phyloP scores from a whole-genome alignment of 768 basidiomycete species.

The Tricholoma furcatifolium region DNA sequence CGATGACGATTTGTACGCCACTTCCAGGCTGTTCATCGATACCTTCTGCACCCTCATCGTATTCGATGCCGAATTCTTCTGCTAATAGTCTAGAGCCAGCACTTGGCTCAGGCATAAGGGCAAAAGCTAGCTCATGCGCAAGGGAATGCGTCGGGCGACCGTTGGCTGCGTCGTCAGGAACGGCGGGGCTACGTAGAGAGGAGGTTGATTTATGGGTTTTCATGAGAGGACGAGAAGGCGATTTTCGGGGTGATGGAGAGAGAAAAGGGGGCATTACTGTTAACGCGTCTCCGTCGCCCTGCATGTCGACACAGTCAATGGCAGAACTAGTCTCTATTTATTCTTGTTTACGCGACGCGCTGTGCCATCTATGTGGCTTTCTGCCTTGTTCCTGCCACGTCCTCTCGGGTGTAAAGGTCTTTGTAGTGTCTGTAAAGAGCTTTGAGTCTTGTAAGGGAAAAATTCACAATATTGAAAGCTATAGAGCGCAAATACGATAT shows the following conservation, averaged over 20 bases:
- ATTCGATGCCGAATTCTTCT: conserved; percentile 89
- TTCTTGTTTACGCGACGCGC: conserved; percentile 20
- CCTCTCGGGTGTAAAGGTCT: too few relatives aligned
- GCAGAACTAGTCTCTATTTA: conserved; percentile 14
- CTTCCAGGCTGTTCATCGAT: conserved; percentile 53
- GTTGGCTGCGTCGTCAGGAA: conserved; percentile 43
- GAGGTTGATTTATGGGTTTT: conserved; percentile 46
- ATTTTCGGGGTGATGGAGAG: conserved; percentile 32
- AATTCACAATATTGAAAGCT: too few relatives aligned
- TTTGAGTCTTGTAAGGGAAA: too few relatives aligned
- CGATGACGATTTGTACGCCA: conserved; percentile 29
- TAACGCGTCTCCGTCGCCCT: conserved; percentile 30
- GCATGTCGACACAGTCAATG: conserved; percentile 10
- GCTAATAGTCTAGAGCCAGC: conserved; percentile 74
- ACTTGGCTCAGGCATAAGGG: conserved; percentile 85
- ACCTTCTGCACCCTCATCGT: conserved; percentile 83
- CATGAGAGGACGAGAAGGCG: conserved; percentile 33
- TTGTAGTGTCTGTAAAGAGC: too few relatives aligned
- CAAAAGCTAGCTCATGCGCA: conserved; percentile 84
- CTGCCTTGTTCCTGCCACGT: too few relatives aligned
- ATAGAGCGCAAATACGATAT: too few relatives aligned
- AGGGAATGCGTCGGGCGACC: conserved; percentile 57
- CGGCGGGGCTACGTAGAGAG: conserved; percentile 43
- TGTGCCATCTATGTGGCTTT: too few relatives aligned
- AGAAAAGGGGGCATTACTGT: conserved; percentile 30